These are phyloP conservation scores for Xylariales sp. DNA, from an alignment of 2,329 filamentous ascomycete species.

Conservation along the genomic window DNA sequence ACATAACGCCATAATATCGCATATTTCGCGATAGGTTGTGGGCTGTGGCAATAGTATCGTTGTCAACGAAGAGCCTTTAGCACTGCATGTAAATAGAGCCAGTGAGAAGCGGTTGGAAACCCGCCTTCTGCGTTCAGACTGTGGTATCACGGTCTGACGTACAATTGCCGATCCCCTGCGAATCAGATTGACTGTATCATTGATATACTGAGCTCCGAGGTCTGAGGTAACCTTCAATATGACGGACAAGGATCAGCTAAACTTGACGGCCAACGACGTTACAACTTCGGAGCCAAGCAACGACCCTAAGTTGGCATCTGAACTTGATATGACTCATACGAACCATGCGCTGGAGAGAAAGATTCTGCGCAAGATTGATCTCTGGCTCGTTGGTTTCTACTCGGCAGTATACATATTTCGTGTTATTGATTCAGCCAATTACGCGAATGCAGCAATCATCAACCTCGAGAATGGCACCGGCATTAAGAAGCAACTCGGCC, in stretches of 20 bases:
- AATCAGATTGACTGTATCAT: not conserved
- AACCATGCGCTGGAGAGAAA: slow-evolving; percentile 22
- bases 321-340: slow-evolving; percentile 2
- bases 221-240: not conserved
- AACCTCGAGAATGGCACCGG: slow-evolving; percentile 33
- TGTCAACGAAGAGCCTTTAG: too few species aligned
- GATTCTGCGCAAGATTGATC: slow-evolving; percentile 29
- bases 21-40: slow-evolving; percentile 7
- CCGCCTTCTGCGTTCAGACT: too few species aligned
- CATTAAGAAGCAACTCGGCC: slow-evolving; percentile 32
- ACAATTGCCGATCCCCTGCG: not conserved
- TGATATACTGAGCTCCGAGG: not conserved
- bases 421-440: slow-evolving; percentile 34
- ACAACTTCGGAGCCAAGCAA: not conserved
- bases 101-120: too few species aligned
- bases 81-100: too few species aligned
- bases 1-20: slow-evolving; percentile 2
- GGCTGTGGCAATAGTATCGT: not conserved
- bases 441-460: slow-evolving; percentile 36
- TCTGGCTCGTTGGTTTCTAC: slow-evolving; percentile 28
- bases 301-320: not conserved
- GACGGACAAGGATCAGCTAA: not conserved
- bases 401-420: slow-evolving; percentile 35
- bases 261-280: slow-evolving; percentile 11
- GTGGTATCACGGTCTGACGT: not conserved